Conservation (phyloP, 805 yeast genomes). For the Candida qinlingensis region DNA sequence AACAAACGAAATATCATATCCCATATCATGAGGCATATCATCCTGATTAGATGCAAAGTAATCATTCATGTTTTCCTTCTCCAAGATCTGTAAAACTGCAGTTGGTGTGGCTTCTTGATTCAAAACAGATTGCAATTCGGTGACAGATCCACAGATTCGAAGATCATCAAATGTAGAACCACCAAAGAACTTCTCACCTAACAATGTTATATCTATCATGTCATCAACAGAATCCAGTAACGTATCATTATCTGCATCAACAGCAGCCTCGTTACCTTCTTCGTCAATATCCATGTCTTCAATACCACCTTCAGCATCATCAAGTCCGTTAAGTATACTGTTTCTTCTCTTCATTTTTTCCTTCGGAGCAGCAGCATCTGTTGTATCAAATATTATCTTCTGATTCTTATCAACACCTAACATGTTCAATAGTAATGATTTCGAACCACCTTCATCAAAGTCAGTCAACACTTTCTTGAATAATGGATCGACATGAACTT, state of each 20-base stretch:
- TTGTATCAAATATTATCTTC: conserved; percentile 62
- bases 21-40: conserved; percentile 11
- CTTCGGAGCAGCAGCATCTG: conserved; percentile 16
- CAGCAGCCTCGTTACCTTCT: background rate
- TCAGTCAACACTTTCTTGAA: conserved; percentile 72
- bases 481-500: conserved; percentile 63
- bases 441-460: conserved; percentile 81
- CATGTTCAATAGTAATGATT: conserved; percentile 59
- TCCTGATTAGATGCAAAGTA: conserved; percentile 1
- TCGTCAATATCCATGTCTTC: conserved; percentile 23
- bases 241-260: background rate
- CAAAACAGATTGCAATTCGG: conserved; percentile 17
- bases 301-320: conserved; percentile 9
- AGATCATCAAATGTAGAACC: background rate
- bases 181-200: conserved; percentile 13
- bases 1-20: conserved; percentile 13
- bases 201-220: background rate
- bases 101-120: conserved; percentile 15
- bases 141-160: conserved; percentile 17
- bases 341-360: conserved; percentile 9
- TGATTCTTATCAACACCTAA: conserved; percentile 47
- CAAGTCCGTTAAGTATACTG: conserved; percentile 6
- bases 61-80: conserved; percentile 9
- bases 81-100: conserved; percentile 9
- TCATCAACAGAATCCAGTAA: conserved; percentile 3